phyloP scores from a whole-genome alignment of 2,329 filamentous ascomycete genomes.

The Exophiala mesophila region DNA sequence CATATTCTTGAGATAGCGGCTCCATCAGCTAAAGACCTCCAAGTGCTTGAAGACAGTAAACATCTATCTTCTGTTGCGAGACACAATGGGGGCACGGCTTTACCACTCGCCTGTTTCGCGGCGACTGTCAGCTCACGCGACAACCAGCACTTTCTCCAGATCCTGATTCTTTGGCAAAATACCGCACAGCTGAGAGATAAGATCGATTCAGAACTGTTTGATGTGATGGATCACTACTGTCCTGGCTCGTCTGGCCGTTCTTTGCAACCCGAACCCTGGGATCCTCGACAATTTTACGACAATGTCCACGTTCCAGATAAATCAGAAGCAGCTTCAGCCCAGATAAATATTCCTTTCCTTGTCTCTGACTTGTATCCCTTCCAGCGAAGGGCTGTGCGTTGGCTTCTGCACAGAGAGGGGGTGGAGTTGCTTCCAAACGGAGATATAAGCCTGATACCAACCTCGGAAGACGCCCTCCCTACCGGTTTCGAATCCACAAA shows the following conservation, averaged over 20 bases:
- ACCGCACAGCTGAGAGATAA: conserved; percentile 9
- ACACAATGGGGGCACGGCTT: conserved; percentile 11
- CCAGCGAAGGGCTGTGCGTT: conserved; percentile 43
- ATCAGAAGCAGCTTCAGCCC: conserved; percentile 30
- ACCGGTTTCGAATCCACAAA: conserved; percentile 32
- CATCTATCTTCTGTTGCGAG: conserved; percentile 12
- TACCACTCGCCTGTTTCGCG: conserved; percentile 14
- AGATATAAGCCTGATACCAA: conserved; percentile 20
- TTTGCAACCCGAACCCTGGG: conserved; percentile 18
- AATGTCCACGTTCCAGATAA: conserved; percentile 43
- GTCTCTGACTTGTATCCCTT: conserved; percentile 44
- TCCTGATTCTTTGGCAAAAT: conserved; percentile 18
- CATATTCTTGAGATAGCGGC: conserved; percentile 3
- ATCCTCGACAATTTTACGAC: conserved; percentile 42
- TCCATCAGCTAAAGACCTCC: background rate
- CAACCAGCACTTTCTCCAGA: background rate
- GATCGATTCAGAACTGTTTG: conserved; percentile 14
- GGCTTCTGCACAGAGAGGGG: conserved; percentile 44
- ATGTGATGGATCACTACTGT: conserved; percentile 12
- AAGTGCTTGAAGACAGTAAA: conserved; percentile 9
- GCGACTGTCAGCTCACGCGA: background rate
- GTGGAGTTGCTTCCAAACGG: conserved; percentile 33
- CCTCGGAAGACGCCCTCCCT: background rate
- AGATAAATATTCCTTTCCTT: conserved; percentile 33
- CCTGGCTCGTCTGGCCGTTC: background rate